These are phyloP conservation scores for Cercospora citrullina DNA, from an alignment of 2,329 filamentous ascomycete genomes.

Conservation along the genomic window DNA sequence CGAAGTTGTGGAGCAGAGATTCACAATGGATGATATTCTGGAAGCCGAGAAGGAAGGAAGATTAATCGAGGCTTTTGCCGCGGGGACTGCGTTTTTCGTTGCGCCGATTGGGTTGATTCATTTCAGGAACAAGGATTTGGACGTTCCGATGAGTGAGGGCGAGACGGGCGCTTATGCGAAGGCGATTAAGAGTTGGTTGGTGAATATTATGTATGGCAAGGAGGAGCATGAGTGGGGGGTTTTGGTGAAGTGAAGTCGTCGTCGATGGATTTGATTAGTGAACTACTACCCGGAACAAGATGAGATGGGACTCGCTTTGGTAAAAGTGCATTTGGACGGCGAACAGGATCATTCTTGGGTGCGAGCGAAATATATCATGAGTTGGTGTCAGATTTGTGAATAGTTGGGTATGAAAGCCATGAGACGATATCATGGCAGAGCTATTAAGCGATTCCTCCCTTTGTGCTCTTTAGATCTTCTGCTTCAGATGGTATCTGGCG, in stretches of 20 bases:
- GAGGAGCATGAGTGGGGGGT: slow-evolving; percentile 51
- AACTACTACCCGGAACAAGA: no score
- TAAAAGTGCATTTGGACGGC: not conserved
- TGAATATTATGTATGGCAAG: slow-evolving; percentile 52
- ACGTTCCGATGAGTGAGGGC: slow-evolving; percentile 45
- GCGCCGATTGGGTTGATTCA: slow-evolving; percentile 49
- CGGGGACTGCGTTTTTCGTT: slow-evolving; percentile 71
- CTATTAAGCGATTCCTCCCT: no score
- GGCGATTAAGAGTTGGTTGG: slow-evolving; percentile 49
- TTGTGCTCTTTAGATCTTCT: no score
- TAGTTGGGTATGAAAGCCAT: no score
- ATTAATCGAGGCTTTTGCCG: slow-evolving; percentile 79
- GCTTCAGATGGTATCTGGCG: no score
- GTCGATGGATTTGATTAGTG: not conserved
- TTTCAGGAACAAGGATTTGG: slow-evolving; percentile 47
- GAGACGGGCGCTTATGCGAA: slow-evolving; percentile 46
- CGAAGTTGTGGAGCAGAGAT: slow-evolving; percentile 78
- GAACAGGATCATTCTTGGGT: not conserved
- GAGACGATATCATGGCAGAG: no score
- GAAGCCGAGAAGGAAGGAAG: slow-evolving; percentile 73
- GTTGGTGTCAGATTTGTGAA: no score
- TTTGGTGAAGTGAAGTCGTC: not conserved
- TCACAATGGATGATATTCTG: slow-evolving; percentile 75
- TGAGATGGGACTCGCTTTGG: no score
- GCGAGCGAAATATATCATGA: not conserved